Evolutionary conservation across 1,139 yeast species (phyloP).

Genomic region (Zygoascus meyerae): DNA sequence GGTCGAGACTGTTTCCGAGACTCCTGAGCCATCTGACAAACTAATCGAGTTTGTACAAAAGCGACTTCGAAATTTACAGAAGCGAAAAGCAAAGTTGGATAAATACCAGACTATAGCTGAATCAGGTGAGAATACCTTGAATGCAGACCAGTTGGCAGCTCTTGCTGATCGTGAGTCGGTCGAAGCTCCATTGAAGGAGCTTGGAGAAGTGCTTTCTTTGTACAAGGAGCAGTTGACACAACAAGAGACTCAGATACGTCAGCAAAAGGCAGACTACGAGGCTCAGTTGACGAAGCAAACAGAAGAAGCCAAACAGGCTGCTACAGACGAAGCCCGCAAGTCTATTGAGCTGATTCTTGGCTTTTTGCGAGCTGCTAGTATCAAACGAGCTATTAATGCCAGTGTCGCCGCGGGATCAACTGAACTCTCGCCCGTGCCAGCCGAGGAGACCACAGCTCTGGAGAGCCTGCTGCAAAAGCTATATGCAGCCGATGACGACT

Average conservation of each 20-base stretch:
- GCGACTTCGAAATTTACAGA: constrained; percentile 35
- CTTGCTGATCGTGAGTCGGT: constrained; percentile 32
- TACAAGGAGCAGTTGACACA: constrained; percentile 22
- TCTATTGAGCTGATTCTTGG: constrained; percentile 28
- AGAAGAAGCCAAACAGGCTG: constrained; percentile 10
- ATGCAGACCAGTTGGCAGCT: constrained; percentile 35
- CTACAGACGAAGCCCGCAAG: constrained; percentile 12
- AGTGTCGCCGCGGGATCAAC: constrained; percentile 14
- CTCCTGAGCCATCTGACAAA: constrained; percentile 19
- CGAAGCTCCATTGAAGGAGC: constrained; percentile 34
- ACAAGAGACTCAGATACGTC: constrained; percentile 14
- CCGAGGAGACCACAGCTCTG: constrained; percentile 28
- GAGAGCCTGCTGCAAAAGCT: constrained; percentile 31
- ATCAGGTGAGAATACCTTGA: constrained; percentile 22
- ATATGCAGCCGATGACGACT: constrained; percentile 32
- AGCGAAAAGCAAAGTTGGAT: constrained; percentile 35
- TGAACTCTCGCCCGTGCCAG: constrained; percentile 12
- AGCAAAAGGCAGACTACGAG: constrained; percentile 14
- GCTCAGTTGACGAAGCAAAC: constrained; percentile 14
- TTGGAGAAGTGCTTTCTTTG: constrained; percentile 29
- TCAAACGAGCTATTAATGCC: constrained; percentile 28
- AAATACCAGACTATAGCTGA: constrained; percentile 31
- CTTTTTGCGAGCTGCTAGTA: constrained; percentile 34
- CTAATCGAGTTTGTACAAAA: constrained; percentile 30
- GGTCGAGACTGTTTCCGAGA: constrained; percentile 1